These are phyloP conservation scores for Triticum turgidum DNA, from an alignment of 176 grass and related monocot species.

Conservation along the genomic window DNA sequence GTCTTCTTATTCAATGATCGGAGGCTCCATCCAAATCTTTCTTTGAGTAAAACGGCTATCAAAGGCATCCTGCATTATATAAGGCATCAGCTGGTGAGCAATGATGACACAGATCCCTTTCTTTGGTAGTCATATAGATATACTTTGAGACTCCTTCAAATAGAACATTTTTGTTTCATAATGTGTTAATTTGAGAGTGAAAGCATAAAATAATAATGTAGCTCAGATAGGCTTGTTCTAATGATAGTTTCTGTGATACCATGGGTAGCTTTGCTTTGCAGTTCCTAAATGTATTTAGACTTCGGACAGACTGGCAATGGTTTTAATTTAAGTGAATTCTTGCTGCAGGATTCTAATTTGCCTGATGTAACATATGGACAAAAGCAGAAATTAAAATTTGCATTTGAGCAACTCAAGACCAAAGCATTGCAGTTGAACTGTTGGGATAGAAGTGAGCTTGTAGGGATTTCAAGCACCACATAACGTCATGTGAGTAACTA, in stretches of 20 bases:
- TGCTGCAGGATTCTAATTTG: constrained; percentile 34
- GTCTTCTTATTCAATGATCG: constrained; percentile 59
- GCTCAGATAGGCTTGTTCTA: not conserved
- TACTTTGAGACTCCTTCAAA: constrained; percentile 1
- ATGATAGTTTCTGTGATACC: not conserved
- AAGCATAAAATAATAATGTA: constrained; percentile 18
- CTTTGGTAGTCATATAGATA: constrained; percentile 32
- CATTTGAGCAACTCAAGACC: constrained; percentile 50
- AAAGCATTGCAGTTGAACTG: constrained; percentile 51
- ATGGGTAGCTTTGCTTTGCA: constrained; percentile 9
- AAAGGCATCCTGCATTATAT: constrained; percentile 56
- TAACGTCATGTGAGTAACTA: constrained; percentile 25
- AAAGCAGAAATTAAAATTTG: constrained; percentile 47
- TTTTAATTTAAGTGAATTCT: constrained; percentile 3
- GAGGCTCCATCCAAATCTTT: constrained; percentile 56
- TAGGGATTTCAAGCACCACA: constrained; percentile 19
- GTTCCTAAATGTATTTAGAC: constrained; percentile 18
- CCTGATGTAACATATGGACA: constrained; percentile 39
- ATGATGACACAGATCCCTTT: constrained; percentile 23
- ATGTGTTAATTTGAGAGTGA: not conserved
- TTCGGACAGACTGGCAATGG: not conserved
- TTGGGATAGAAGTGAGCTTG: constrained; percentile 42
- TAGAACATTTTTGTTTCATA: constrained; percentile 3
- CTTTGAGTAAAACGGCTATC: constrained; percentile 41
- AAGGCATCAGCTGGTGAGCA: constrained; percentile 56